Conservation (phyloP, 129 eudicot species). For the Silybum marianum region DNA sequence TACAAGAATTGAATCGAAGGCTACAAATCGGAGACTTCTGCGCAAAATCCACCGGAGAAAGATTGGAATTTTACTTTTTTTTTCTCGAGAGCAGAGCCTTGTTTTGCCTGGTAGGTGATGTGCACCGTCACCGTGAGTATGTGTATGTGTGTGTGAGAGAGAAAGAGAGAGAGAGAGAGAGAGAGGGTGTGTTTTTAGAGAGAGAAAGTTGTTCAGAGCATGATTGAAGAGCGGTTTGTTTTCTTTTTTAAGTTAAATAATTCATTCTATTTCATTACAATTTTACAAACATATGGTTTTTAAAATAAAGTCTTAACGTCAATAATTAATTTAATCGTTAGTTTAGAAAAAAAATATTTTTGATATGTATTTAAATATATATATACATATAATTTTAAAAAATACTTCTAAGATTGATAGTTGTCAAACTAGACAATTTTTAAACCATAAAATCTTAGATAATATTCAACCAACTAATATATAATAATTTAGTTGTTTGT, state of each 20-base stretch:
- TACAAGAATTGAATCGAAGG: conserved; percentile 4
- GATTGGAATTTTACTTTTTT: conserved; percentile 25
- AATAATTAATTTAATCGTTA: neutral
- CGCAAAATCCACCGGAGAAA: conserved; percentile 18
- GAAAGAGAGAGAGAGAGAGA: conserved; percentile 10
- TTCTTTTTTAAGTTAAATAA: conserved; percentile 1
- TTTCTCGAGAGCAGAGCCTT: conserved; percentile 21
- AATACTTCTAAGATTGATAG: too few relatives aligned
- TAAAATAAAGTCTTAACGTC: neutral
- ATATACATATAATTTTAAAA: too few relatives aligned
- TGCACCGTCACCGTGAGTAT: neutral
- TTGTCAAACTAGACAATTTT: too few relatives aligned
- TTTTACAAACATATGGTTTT: neutral
- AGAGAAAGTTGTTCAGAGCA: conserved; percentile 33
- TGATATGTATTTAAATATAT: too few relatives aligned
- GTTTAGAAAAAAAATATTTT: too few relatives aligned
- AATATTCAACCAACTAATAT: too few relatives aligned
- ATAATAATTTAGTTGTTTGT: too few relatives aligned
- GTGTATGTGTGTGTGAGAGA: neutral
- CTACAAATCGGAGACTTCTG: conserved; percentile 18
- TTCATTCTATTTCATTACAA: neutral
- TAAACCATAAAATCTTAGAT: too few relatives aligned
- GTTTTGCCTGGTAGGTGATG: conserved; percentile 21
- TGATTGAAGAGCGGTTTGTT: conserved; percentile 26
- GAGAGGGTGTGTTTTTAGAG: conserved; percentile 4